These are phyloP conservation scores for Paramecium biaurelia DNA, from an alignment of 73 alveolate species.

Conservation along the genomic window DNA sequence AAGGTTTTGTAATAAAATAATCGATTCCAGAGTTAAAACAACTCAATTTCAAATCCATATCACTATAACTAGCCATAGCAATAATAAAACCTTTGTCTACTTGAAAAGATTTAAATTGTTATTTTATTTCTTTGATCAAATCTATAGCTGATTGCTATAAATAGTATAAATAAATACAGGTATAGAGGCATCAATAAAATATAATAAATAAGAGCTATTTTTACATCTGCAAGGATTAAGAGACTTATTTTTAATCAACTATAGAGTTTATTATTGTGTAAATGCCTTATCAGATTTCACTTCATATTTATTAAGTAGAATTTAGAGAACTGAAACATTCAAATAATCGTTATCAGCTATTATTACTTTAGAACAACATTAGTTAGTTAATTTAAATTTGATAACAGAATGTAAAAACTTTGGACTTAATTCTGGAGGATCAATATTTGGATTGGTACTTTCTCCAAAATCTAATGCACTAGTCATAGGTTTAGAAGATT, in stretches of 20 bases:
- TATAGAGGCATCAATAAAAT: background rate
- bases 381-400: conserved; percentile 24
- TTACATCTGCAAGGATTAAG: conserved; percentile 39
- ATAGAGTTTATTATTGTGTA: background rate
- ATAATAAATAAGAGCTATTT: conserved; percentile 7
- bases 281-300: conserved; percentile 9
- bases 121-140: background rate
- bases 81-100: conserved; percentile 1
- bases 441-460: background rate
- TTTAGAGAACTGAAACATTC: background rate
- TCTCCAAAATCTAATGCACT: conserved; percentile 40
- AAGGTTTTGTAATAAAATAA: conserved; percentile 37
- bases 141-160: background rate
- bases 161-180: background rate
- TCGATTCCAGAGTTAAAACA: conserved; percentile 28
- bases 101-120: background rate
- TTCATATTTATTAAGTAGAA: conserved; percentile 27
- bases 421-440: conserved; percentile 11
- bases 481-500: conserved; percentile 9
- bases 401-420: conserved; percentile 12
- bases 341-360: conserved; percentile 46
- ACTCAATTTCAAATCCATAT: background rate
- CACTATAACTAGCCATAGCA: conserved; percentile 36
- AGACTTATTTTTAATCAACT: background rate
- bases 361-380: conserved; percentile 37